Evolutionary conservation across 2,329 filamentous ascomycete species (phyloP).

Genomic region (Phyllosticta citrichinensis): DNA sequence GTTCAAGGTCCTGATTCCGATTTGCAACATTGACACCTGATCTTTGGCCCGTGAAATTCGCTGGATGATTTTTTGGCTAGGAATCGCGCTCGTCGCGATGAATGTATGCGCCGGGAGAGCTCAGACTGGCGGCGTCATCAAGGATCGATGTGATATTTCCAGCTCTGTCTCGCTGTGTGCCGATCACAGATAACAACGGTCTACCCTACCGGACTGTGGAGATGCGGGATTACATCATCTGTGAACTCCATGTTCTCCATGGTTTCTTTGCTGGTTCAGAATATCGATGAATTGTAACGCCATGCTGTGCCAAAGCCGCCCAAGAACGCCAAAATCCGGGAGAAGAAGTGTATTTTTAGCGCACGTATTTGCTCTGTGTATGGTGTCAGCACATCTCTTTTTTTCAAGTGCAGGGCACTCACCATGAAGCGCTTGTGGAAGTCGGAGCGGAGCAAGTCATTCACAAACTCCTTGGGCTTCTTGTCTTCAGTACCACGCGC

Average conservation of each 20-base stretch:
- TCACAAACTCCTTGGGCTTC: slow-evolving; percentile 92
- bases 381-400: neutral
- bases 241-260: slow-evolving; percentile 2
- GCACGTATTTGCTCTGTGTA: slow-evolving; percentile 27
- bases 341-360: slow-evolving; percentile 16
- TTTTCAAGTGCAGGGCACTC: slow-evolving; percentile 15
- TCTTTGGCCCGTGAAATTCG: neutral
- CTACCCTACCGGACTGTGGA: neutral
- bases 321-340: slow-evolving; percentile 15
- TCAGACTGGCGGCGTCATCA: neutral
- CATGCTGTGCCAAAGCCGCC: slow-evolving; percentile 10
- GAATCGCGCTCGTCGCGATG: neutral
- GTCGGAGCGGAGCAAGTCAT: slow-evolving; percentile 86
- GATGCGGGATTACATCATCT: slow-evolving; percentile 9
- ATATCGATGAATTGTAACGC: neutral
- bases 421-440: slow-evolving; percentile 98
- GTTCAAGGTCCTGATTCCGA: neutral
- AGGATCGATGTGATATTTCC: neutral
- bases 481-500: slow-evolving; percentile 88
- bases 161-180: neutral
- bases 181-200: slow-evolving; percentile 7
- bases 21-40: neutral
- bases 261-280: neutral
- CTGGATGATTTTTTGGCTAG: neutral
- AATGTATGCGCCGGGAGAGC: neutral